phyloP scores from a whole-genome alignment of 2,329 filamentous ascomycete genomes.

The Alternaria arbusti region DNA sequence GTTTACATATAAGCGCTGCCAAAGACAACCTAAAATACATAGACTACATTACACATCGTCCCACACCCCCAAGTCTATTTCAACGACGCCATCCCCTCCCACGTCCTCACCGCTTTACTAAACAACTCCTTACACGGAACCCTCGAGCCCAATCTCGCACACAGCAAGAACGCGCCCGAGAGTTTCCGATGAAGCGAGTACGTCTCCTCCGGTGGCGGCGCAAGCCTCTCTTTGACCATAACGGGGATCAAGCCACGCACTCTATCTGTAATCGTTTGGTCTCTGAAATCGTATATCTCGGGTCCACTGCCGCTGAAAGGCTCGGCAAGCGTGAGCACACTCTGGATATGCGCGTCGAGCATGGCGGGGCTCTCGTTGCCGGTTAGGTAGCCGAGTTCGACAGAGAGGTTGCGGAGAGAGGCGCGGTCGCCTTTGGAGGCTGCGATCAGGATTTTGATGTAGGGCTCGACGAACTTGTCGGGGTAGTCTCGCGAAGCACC shows the following conservation, averaged over 20 bases:
- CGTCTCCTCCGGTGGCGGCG: conserved; percentile 95
- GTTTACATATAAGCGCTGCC: background rate
- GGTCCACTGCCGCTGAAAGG: conserved; percentile 80
- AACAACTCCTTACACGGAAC: conserved; percentile 86
- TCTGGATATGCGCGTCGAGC: conserved; percentile 88
- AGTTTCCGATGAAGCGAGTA: conserved; percentile 95
- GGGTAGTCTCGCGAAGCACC: conserved; percentile 90
- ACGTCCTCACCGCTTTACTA: conserved; percentile 57
- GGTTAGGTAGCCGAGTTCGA: conserved; percentile 86
- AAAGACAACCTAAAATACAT: background rate
- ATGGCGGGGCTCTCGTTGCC: conserved; percentile 85
- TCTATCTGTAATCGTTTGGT: conserved; percentile 95
- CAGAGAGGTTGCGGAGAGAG: conserved; percentile 70
- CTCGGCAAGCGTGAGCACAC: conserved; percentile 87
- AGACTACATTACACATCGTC: background rate
- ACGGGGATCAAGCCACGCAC: conserved; percentile 87
- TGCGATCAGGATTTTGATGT: conserved; percentile 79
- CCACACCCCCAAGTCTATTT: background rate
- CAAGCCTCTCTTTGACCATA: conserved; percentile 87
- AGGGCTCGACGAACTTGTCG: conserved; percentile 76
- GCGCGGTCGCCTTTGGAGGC: conserved; percentile 74
- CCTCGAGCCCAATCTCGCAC: conserved; percentile 81
- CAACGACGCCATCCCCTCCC: conserved; percentile 26
- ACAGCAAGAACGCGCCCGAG: conserved; percentile 92
- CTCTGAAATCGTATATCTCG: conserved; percentile 85